Evolutionary conservation across 306 rosid species (phyloP).

Genomic region (Alnus glutinosa): DNA sequence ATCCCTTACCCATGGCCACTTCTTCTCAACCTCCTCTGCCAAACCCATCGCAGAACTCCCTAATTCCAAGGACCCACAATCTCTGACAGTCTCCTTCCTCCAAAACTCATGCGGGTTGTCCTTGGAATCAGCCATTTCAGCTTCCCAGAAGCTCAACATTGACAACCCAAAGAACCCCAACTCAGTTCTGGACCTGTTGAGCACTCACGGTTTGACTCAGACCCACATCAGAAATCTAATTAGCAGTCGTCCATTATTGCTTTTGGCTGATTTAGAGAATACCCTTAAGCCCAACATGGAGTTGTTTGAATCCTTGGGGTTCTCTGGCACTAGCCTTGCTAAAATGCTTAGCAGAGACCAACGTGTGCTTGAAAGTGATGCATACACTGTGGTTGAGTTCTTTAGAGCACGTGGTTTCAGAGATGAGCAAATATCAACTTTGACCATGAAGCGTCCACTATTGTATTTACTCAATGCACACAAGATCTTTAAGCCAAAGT

Average conservation of each 20-base stretch:
- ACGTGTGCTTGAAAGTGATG: constrained; percentile 11
- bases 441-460: background rate
- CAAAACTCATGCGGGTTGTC: background rate
- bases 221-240: background rate
- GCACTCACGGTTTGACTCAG: background rate
- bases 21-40: background rate
- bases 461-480: background rate
- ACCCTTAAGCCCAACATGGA: constrained; percentile 6
- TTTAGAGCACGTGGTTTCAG: too few species aligned
- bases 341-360: constrained; percentile 7
- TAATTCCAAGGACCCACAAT: background rate
- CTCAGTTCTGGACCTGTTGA: background rate
- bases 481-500: constrained; percentile 17
- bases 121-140: background rate
- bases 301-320: background rate
- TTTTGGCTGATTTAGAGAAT: background rate
- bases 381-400: background rate
- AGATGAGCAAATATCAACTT: too few species aligned
- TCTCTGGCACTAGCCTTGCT: background rate
- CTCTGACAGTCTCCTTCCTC: background rate
- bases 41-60: background rate
- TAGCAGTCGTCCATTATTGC: background rate
- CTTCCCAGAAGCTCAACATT: background rate
- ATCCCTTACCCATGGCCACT: background rate
- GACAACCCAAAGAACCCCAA: background rate